A percentile compares a stretch with the other conserved stretches of the same genome.
Conservation (phyloP, 805 yeast genomes). For the Saccharomycodes ludwigii region DNA sequence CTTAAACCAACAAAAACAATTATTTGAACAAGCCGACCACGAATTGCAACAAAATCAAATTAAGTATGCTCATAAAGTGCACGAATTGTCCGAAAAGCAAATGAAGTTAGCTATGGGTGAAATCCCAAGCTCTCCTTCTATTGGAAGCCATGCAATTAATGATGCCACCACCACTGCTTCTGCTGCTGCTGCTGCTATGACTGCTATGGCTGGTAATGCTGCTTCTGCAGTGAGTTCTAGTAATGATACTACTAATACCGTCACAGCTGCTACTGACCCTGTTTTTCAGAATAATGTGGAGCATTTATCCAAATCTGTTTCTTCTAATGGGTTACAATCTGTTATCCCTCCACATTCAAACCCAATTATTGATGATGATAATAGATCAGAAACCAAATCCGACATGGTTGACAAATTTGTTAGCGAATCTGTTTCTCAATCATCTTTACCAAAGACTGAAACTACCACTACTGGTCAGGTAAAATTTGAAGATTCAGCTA, state of each 20-base stretch:
- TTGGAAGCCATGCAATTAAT: constrained; percentile 7
- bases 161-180: constrained; percentile 6
- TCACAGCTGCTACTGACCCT: constrained; percentile 12
- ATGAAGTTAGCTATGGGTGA: constrained; percentile 23
- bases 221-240: constrained; percentile 22
- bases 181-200: neutral
- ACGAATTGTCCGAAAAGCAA: constrained; percentile 28
- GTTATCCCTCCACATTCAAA: too few relatives aligned
- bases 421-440: too few relatives aligned
- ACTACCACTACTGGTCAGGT: too few relatives aligned
- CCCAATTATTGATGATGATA: too few relatives aligned
- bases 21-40: constrained; percentile 27
- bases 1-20: constrained; percentile 25
- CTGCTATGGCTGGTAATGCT: constrained; percentile 8
- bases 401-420: too few relatives aligned
- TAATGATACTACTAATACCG: constrained; percentile 16
- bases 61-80: constrained; percentile 27
- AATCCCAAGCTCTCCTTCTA: constrained; percentile 22
- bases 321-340: too few relatives aligned
- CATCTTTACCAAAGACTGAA: too few relatives aligned
- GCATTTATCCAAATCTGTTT: constrained; percentile 9
- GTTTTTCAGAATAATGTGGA: constrained; percentile 20
- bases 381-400: too few relatives aligned
- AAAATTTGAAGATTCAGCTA: too few relatives aligned
- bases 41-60: constrained; percentile 22